phyloP scores from a whole-genome alignment of 768 basidiomycete genomes.

The Phylloporus rhodoxanthus region DNA sequence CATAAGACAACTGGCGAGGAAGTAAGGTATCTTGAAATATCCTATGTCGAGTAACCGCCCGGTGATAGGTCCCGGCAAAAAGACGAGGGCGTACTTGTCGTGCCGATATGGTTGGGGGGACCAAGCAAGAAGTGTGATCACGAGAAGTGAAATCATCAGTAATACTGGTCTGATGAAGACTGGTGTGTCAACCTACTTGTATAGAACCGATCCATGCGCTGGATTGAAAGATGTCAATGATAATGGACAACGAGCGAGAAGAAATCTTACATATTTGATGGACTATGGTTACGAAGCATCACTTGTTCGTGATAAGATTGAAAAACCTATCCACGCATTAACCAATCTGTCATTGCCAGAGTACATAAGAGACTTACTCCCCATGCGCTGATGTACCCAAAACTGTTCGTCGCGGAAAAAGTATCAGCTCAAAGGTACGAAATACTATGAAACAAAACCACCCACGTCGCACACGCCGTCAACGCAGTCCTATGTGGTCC shows the following conservation, averaged over 20 bases:
- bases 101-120: neutral
- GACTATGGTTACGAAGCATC: constrained; percentile 41
- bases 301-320: constrained; percentile 64
- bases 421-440: neutral
- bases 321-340: constrained; percentile 44
- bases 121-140: neutral
- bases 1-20: constrained; percentile 44
- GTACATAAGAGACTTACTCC: constrained; percentile 44
- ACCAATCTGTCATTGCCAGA: neutral
- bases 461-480: constrained; percentile 39
- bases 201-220: constrained; percentile 81
- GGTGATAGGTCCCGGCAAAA: constrained; percentile 54
- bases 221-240: neutral
- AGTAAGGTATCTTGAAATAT: constrained; percentile 49
- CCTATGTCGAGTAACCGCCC: constrained; percentile 75
- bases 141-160: neutral
- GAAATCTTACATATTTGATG: constrained; percentile 54
- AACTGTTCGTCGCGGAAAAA: constrained; percentile 28
- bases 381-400: constrained; percentile 72
- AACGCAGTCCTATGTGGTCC: constrained; percentile 10
- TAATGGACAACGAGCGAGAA: neutral
- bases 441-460: neutral
- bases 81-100: constrained; percentile 54
- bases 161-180: neutral
- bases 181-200: constrained; percentile 38